Evolutionary conservation across 192 early-diverging fungal genomes (phyloP).

Genomic region (Coemansia sp.): DNA sequence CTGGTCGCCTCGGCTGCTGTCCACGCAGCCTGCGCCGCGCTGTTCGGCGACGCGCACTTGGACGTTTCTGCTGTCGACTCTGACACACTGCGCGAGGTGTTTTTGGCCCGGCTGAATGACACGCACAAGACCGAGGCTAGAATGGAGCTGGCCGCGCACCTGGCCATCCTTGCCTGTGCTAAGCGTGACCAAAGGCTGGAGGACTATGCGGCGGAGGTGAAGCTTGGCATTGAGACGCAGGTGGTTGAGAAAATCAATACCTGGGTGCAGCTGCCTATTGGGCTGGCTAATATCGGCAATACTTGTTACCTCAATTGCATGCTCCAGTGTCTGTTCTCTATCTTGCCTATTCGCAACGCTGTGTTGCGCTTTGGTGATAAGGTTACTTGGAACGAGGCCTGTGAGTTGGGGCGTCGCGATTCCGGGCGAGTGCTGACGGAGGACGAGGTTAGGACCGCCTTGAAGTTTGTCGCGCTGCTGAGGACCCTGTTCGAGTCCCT

Average conservation of each 20-base stretch:
- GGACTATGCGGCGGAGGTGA: constrained; percentile 27
- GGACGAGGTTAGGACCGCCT: constrained; percentile 24
- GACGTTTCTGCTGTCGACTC: constrained; percentile 36
- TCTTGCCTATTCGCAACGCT: constrained; percentile 60
- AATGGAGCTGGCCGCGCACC: constrained; percentile 28
- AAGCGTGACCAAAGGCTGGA: constrained; percentile 25
- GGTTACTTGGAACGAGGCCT: constrained; percentile 46
- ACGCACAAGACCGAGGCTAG: constrained; percentile 31
- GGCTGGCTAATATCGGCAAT: constrained; percentile 79
- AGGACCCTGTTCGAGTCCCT: constrained; percentile 57
- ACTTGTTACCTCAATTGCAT: constrained; percentile 90
- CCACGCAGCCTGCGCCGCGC: constrained; percentile 42
- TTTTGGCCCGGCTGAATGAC: constrained; percentile 23
- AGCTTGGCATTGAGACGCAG: neutral
- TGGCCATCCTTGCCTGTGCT: constrained; percentile 18
- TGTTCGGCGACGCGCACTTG: constrained; percentile 40
- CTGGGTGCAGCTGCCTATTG: constrained; percentile 60
- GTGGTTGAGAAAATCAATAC: constrained; percentile 18
- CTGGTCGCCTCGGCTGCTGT: constrained; percentile 50
- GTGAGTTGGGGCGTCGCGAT: constrained; percentile 34
- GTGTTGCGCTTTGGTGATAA: constrained; percentile 54
- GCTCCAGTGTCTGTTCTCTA: constrained; percentile 72
- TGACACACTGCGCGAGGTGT: constrained; percentile 38
- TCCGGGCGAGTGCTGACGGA: constrained; percentile 17
- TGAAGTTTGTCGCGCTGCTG: constrained; percentile 55